Evolutionary conservation across 2,329 filamentous ascomycete genomes (phyloP).

Genomic region (Neoarthrinium moseri): DNA sequence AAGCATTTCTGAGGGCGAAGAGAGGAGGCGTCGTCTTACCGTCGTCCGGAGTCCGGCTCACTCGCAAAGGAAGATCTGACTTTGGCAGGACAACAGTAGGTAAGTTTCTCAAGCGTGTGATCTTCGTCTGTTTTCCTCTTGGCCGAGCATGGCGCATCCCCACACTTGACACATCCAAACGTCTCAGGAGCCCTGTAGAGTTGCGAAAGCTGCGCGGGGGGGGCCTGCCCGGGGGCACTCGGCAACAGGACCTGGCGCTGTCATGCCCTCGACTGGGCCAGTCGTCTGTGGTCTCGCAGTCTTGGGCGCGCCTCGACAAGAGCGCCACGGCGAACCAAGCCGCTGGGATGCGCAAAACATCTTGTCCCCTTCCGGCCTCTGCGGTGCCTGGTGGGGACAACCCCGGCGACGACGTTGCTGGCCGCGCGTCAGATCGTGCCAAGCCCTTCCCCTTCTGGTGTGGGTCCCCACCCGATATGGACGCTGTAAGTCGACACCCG

Average conservation of each 20-base stretch:
- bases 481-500: background rate
- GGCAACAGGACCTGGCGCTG: no score
- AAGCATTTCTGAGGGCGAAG: no score
- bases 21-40: no score
- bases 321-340: background rate
- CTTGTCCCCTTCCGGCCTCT: constrained; percentile 1
- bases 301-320: background rate
- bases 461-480: constrained; percentile 3
- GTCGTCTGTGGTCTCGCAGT: no score
- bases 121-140: background rate
- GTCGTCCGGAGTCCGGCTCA: no score
- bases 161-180: constrained; percentile 10
- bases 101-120: background rate
- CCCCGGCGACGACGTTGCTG: constrained; percentile 7
- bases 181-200: constrained; percentile 6
- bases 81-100: no score
- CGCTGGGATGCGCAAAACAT: constrained; percentile 7
- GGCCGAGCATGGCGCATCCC: background rate
- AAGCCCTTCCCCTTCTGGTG: constrained; percentile 5
- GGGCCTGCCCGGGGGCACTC: background rate
- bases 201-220: background rate
- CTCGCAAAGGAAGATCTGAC: no score
- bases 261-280: constrained; percentile 1
- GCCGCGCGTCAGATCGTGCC: constrained; percentile 9
- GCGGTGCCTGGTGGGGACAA: background rate